Percentiles rank a stretch among this genome's conserved stretches.
Conservation (phyloP, 23 red algal species). For the Pyropia yezoensis region DNA sequence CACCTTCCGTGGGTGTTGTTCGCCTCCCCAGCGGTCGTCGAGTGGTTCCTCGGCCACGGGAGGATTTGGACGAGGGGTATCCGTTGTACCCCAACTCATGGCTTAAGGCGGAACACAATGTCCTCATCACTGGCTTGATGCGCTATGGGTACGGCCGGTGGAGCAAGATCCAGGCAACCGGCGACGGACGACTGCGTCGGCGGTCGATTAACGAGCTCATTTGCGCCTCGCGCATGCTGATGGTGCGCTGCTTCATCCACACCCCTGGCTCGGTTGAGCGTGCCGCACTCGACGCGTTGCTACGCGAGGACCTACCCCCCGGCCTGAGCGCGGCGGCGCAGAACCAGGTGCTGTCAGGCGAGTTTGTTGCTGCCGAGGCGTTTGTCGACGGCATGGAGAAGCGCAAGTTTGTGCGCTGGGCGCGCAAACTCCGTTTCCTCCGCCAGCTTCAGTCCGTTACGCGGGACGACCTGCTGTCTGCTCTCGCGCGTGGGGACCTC, state of each 20-base stretch:
- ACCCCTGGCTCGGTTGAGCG: conserved; percentile 37
- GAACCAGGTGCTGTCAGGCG: conserved; percentile 3
- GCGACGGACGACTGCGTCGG: conserved; percentile 46
- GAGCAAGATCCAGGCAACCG: conserved; percentile 43
- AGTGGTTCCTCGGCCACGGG: too few relatives aligned
- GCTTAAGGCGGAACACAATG: conserved; percentile 49
- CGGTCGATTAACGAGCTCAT: conserved; percentile 55
- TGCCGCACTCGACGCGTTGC: conserved; percentile 56
- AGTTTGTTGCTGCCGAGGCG: conserved; percentile 13
- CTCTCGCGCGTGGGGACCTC: conserved; percentile 48
- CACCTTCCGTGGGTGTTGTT: too few relatives aligned
- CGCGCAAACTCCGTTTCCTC: conserved; percentile 62
- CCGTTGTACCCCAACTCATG: neutral
- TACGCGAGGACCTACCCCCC: conserved; percentile 20
- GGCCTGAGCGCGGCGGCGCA: conserved; percentile 1
- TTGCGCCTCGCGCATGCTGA: conserved; percentile 37
- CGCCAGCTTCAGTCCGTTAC: conserved; percentile 49
- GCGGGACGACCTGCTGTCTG: conserved; percentile 27
- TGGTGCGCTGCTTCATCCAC: conserved; percentile 50
- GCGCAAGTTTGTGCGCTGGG: conserved; percentile 86
- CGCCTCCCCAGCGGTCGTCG: too few relatives aligned
- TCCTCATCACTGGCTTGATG: conserved; percentile 49
- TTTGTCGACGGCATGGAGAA: conserved; percentile 24
- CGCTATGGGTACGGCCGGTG: conserved; percentile 82
- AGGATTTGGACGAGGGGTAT: too few relatives aligned